A percentile compares a stretch with the other conserved stretches of the same genome.
phyloP scores from a whole-genome alignment of 306 rosid species.

The Casuarina equisetifolia region DNA sequence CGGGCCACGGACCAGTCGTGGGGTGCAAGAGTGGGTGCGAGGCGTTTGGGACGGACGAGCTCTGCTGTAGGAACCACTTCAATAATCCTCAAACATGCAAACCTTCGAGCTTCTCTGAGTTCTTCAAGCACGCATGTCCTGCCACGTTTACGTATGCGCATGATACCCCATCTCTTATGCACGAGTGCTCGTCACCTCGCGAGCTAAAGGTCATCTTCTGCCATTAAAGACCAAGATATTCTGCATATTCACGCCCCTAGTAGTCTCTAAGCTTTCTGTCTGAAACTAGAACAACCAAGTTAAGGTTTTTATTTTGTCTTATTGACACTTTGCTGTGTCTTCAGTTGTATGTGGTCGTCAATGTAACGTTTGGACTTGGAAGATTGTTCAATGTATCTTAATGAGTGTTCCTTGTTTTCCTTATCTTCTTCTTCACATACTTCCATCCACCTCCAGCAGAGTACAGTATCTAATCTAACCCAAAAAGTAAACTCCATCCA shows the following conservation, averaged over 20 bases:
- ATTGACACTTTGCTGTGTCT: background rate
- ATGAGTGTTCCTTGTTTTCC: no score
- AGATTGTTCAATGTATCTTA: background rate
- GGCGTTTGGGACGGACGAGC: slow-evolving; percentile 60
- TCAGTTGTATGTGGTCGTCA: background rate
- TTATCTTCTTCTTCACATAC: no score
- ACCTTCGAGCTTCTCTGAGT: slow-evolving; percentile 47
- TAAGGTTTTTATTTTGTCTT: background rate
- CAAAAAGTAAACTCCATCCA: no score
- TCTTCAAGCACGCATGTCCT: slow-evolving; percentile 81
- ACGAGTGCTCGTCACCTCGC: slow-evolving; percentile 83
- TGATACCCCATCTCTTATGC: slow-evolving; percentile 73
- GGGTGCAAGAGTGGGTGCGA: slow-evolving; percentile 95
- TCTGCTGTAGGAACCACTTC: slow-evolving; percentile 72
- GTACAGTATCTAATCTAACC: no score
- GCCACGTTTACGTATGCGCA: slow-evolving; percentile 65
- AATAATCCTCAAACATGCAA: slow-evolving; percentile 63
- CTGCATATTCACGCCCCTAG: background rate
- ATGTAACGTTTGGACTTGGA: background rate
- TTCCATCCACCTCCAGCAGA: no score
- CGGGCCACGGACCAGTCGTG: slow-evolving; percentile 47
- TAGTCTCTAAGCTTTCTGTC: background rate
- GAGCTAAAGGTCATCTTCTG: slow-evolving; percentile 95
- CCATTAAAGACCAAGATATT: slow-evolving; percentile 37
- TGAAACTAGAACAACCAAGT: background rate